Base-by-base conservation (phyloP, 495 filamentous ascomycete species). In the Neurospora tetrasperma region DNA sequence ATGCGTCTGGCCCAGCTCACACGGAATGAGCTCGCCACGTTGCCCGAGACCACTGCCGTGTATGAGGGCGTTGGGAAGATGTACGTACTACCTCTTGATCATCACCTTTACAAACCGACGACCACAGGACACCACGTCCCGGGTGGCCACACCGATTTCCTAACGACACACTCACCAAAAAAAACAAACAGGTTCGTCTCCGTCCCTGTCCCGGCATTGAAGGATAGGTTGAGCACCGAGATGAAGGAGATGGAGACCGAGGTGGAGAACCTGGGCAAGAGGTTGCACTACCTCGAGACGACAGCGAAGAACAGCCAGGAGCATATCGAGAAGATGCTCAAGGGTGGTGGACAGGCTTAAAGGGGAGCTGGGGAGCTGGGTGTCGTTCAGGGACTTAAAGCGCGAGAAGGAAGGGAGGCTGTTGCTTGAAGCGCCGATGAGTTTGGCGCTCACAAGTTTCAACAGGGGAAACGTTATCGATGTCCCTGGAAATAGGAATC, bases 11-110 rank as follows among this genome's bases (percentile, higher is more conserved):
- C 96, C 39, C 92, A 97, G 82, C 85, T 98, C 72, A 98, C 96
- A 41, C 88, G 90, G 10, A 92, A 86, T 72, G 96, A 99, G 82
- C 84, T 98, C 69, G 87, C 89, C 40, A 85, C 90, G 10, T 79
- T 99, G 74, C 91, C 95, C n/a, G 83, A 87, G 44, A 87, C 90
- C 46, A 97, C 94, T 1, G 89, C 89, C 23, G 89, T 97, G 11
- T 99, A 98, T 76, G 95, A 98, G 80, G 95, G 95, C 3, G 92
- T 98, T 6, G 96, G 96, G 31, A 98, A 97, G 85, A 98, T 99
- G 96, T 97, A 80, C 79, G 91, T 81, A 35, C 39, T 72, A 41
- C 10, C 43, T 44, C 48, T 44, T 42, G 42, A 14, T 40, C 70
- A 62, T 40, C 39, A 42, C 43, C 54, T 20, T 69, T 38, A 18